Conservation (phyloP, 441 rosid species). For the Bruguiera hainesii region DNA sequence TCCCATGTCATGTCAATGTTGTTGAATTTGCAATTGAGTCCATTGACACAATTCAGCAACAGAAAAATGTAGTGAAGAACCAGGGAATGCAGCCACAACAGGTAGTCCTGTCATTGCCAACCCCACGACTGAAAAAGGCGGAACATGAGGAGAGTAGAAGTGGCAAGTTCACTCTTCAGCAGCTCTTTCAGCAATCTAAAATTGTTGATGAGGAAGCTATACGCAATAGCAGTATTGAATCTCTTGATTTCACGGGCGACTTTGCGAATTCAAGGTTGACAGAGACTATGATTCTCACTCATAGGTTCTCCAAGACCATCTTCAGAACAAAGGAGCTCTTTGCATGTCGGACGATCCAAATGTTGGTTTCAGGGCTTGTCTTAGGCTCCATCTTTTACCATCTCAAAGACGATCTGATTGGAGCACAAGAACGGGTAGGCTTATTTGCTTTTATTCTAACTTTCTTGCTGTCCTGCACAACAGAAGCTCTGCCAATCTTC, state of each 20-base stretch:
- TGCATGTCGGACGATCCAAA: constrained; percentile 73
- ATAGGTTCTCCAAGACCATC: constrained; percentile 86
- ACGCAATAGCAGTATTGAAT: constrained; percentile 26
- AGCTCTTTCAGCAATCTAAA: constrained; percentile 78
- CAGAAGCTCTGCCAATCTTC: constrained; percentile 89
- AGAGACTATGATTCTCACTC: constrained; percentile 72
- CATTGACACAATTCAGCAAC: constrained; percentile 48
- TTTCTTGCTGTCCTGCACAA: constrained; percentile 74
- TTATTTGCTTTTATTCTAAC: constrained; percentile 85
- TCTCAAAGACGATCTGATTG: constrained; percentile 49
- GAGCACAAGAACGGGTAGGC: constrained; percentile 86
- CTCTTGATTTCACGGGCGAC: constrained; percentile 22
- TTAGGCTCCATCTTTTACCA: constrained; percentile 76
- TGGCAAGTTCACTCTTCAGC: constrained; percentile 68
- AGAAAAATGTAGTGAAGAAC: constrained; percentile 5
- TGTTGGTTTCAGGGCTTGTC: constrained; percentile 76
- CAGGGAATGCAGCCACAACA: constrained; percentile 27
- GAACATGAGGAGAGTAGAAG: constrained; percentile 37
- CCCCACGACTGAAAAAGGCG: constrained; percentile 23
- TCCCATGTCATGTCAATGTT: constrained; percentile 65
- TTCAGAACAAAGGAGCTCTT: constrained; percentile 83
- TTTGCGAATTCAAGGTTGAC: constrained; percentile 65
- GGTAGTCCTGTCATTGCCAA: constrained; percentile 12
- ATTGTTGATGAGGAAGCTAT: constrained; percentile 56
- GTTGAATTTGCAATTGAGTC: constrained; percentile 87